Percentiles rank a stretch among this genome's conserved stretches.
phyloP scores from a whole-genome alignment of 1,284 basidiomycete genomes.

The Neonothopanus nambi region DNA sequence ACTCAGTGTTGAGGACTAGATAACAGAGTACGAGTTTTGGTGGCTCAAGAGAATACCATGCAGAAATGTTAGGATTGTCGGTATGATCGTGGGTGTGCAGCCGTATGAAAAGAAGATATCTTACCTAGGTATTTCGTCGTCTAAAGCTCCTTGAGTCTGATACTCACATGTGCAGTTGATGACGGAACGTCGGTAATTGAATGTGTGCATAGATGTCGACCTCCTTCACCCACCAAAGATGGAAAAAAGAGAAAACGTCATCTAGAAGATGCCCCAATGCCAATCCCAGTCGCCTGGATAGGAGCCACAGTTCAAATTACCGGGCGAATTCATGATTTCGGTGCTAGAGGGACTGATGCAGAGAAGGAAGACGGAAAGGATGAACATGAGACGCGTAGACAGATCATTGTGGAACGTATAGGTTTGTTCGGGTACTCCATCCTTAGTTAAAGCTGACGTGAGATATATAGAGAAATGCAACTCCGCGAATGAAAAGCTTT shows the following conservation, averaged over 20 bases:
- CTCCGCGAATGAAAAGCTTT: constrained; percentile 58
- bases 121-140: constrained; percentile 49
- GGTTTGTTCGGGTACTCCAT: constrained; percentile 30
- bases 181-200: constrained; percentile 73
- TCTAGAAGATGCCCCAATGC: constrained; percentile 15
- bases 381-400: no score
- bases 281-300: constrained; percentile 44
- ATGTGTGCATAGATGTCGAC: constrained; percentile 46
- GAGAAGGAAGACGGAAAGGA: no score
- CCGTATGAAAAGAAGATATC: constrained; percentile 57
- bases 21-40: constrained; percentile 53
- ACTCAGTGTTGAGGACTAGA: not conserved
- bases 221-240: constrained; percentile 19
- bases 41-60: constrained; percentile 75
- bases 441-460: not conserved
- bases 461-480: constrained; percentile 40
- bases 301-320: constrained; percentile 50
- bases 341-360: not conserved
- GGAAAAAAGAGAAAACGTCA: constrained; percentile 15
- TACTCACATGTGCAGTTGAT: constrained; percentile 50
- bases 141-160: not conserved
- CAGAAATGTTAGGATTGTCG: constrained; percentile 58
- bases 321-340: constrained; percentile 25
- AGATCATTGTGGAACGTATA: constrained; percentile 47
- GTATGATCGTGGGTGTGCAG: constrained; percentile 62